Percentiles rank a stretch among this genome's conserved stretches.
phyloP scores from a whole-genome alignment of 2,329 filamentous ascomycete species.

The Metarhizium anisopliae region DNA sequence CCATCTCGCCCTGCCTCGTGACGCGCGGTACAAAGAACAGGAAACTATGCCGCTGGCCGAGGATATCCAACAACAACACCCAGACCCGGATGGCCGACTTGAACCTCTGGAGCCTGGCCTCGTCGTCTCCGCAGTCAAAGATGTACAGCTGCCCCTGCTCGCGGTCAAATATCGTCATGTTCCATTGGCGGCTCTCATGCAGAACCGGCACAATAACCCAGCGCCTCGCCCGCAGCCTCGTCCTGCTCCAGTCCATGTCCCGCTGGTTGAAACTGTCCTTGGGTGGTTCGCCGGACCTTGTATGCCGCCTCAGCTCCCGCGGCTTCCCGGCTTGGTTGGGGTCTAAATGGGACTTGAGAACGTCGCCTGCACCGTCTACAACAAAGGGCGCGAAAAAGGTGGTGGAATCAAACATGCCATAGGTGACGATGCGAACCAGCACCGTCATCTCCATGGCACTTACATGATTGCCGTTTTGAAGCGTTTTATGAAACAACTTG shows the following conservation, averaged over 20 bases:
- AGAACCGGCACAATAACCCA: slow-evolving; percentile 11
- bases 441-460: slow-evolving; percentile 4
- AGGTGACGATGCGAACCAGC: slow-evolving; percentile 10
- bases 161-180: slow-evolving; percentile 15
- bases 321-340: background rate
- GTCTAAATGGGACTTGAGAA: background rate
- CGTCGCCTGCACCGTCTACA: background rate
- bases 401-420: slow-evolving; percentile 12
- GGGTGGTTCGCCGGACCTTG: background rate
- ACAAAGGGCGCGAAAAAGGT: slow-evolving; percentile 4
- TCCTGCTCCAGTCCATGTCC: slow-evolving; percentile 1
- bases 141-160: slow-evolving; percentile 10
- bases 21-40: slow-evolving; percentile 9
- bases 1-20: slow-evolving; percentile 3
- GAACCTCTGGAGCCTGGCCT: slow-evolving; percentile 6
- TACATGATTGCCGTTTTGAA: background rate
- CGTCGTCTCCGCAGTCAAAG: slow-evolving; percentile 9
- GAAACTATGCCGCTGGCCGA: slow-evolving; percentile 11
- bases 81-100: slow-evolving; percentile 11
- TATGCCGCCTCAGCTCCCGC: background rate
- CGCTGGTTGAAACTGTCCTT: slow-evolving; percentile 4
- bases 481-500: slow-evolving; percentile 6
- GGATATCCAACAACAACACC: slow-evolving; percentile 11
- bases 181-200: slow-evolving; percentile 9
- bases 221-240: slow-evolving; percentile 3